Conservation (phyloP, 164 flowering plant species). For the Magnolia sinica region DNA sequence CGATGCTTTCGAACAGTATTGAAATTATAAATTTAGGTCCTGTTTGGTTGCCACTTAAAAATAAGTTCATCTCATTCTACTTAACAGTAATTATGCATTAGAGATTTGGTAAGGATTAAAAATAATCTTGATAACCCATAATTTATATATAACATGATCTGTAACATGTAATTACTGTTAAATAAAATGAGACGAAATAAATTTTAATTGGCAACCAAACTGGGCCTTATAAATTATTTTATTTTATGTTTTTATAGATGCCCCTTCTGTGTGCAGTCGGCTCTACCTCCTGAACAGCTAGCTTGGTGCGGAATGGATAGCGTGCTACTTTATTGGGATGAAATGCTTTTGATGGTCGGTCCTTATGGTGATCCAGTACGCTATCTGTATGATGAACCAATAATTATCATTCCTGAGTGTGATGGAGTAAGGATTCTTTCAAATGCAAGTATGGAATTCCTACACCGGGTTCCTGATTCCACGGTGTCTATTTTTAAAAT, state of each 20-base stretch:
- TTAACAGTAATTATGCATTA: too few relatives aligned
- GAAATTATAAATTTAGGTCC: too few relatives aligned
- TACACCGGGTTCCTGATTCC: conserved; percentile 92
- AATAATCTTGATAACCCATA: too few relatives aligned
- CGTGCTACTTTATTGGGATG: conserved; percentile 88
- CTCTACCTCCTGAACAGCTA: conserved; percentile 91
- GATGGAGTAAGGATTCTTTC: conserved; percentile 96
- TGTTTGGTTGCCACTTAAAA: too few relatives aligned
- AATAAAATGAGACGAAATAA: too few relatives aligned
- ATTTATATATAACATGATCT: too few relatives aligned
- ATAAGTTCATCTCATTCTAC: too few relatives aligned
- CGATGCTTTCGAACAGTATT: too few relatives aligned
- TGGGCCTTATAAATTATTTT: too few relatives aligned
- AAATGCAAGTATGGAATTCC: conserved; percentile 84
- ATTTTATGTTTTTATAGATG: background rate
- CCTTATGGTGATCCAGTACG: conserved; percentile 77
- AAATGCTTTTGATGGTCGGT: conserved; percentile 90
- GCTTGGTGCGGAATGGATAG: conserved; percentile 98
- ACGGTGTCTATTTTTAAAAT: conserved; percentile 87
- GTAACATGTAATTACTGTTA: too few relatives aligned
- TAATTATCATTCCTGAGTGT: conserved; percentile 85
- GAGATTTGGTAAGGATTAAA: too few relatives aligned
- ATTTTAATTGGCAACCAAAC: too few relatives aligned
- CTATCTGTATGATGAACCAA: conserved; percentile 87
- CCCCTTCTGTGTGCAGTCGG: conserved; percentile 47